Evolutionary conservation across 495 filamentous ascomycete species (phyloP), one percentile per base, ranked within the genome.

Genomic region (Aspergillus heteromorphus): DNA sequence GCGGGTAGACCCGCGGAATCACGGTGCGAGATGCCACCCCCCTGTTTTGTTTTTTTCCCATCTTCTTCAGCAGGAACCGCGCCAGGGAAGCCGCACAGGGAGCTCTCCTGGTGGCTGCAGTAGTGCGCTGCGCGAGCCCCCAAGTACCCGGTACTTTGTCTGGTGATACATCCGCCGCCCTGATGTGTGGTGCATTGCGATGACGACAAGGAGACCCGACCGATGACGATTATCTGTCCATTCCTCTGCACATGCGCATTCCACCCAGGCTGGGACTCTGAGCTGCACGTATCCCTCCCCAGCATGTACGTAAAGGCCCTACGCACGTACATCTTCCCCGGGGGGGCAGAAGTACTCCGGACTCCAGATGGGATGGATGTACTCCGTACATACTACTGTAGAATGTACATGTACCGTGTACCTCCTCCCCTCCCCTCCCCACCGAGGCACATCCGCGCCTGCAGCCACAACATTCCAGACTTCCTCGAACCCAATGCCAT

Each of bases 401-500:
- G n/a, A n/a, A n/a, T n/a, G n/a, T n/a, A n/a, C n/a, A n/a, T n/a
- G n/a, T n/a, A n/a, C n/a, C n/a, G n/a, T n/a, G n/a, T n/a, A n/a
- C n/a, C n/a, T n/a, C n/a, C n/a, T n/a, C n/a, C n/a, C n/a, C 5
- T 21, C 27, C 31, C 42, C 11, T 25, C 42, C 25, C 42, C 42
- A 45, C 42, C 25, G 8, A 13, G 20, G 21, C 17, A 29, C 43
- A 47, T 47, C 43, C 43, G 43, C 43, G 1, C 14, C 43, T 47
- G 43, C 43, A 47, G 43, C 21, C 43, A 23, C 20, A 27, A 47
- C 43, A 47, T 47, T 47, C 43, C 43, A 47, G 43, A 47, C 43
- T n/a, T 2, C 27, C 23, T 7, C 30, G 6, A n/a, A 27, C 42
- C 6, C 16, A 14, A 18, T 21, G 42, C 13, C 13, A 30, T 27